Base-by-base conservation (phyloP, 169 alveolate species). In the Cryptosporidium parvum region DNA sequence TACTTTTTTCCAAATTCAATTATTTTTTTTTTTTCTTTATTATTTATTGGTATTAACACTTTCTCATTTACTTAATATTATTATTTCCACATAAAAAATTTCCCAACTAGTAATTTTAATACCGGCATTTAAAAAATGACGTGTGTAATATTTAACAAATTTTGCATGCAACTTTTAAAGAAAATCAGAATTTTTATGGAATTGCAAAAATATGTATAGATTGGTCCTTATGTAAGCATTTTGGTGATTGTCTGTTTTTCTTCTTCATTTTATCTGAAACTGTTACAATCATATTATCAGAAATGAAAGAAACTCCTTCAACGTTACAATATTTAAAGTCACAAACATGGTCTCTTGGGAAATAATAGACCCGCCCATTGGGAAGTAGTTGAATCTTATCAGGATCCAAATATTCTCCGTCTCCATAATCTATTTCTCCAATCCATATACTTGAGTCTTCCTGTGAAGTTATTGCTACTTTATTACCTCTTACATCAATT, bases 261-360 rank as follows among this genome's bases (percentile, higher is more conserved):
- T 80, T 80, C 35, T 80, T 80, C 89, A 80, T 80, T 42, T 80
- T 80, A 39, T 80, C 89, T 2, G 89, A 80, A 9, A 80, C 89
- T 5, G 89, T 80, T 9, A 33, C 89, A 62, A 80, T 44, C 62
- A 80, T 37, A 48, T 80, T 80, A n/a, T 80, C 89, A 23, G 89
- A 80, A 62, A 80, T 80, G 21, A 80, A 80, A n/a, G 89, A 80
- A 62, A 80, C 89, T 12, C 89, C 89, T 29, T 80, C 89, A 21
- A 80, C 62, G 62, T 80, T 80, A 26, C 89, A 80, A 59, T 80
- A 80, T 44, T 80, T 80, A 42, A 62, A 80, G 45, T 80, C 89
- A 23, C 89, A 80, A 44, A 29, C 89, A 44, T 80, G 62, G 21
- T 80, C 89, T 80, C 89, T 80, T 42, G 89, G 89, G 56, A 80